Percentiles rank a stretch among this genome's conserved stretches.
These are phyloP conservation scores for Ricinus communis DNA, from an alignment of 345 rosid genomes.

Conservation along the genomic window DNA sequence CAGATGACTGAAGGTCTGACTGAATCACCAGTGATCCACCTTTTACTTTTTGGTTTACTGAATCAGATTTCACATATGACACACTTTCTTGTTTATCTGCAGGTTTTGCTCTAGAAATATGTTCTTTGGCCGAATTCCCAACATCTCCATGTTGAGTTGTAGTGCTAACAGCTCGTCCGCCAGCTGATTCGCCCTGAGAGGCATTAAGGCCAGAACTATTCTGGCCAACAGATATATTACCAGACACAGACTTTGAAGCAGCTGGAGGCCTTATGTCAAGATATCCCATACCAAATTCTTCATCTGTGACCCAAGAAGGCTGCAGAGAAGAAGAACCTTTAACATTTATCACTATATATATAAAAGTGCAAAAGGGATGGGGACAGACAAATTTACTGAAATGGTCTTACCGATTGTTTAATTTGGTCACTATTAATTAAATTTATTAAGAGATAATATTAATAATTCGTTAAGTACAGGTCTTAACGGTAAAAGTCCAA, in stretches of 20 bases:
- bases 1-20: conserved; percentile 47
- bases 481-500: no score
- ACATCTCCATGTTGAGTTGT: conserved; percentile 55
- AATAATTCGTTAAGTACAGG: no score
- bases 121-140: conserved; percentile 63
- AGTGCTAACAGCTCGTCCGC: conserved; percentile 41
- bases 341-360: no score
- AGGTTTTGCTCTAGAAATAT: conserved; percentile 53
- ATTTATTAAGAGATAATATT: no score
- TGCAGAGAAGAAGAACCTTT: conserved; percentile 35
- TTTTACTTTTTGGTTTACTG: conserved; percentile 57
- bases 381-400: no score
- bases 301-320: conserved; percentile 98
- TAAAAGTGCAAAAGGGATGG: no score
- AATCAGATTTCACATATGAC: conserved; percentile 57
- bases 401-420: no score
- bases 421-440: no score
- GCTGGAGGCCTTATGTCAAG: conserved; percentile 79
- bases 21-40: conserved; percentile 48
- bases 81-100: conserved; percentile 54
- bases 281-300: conserved; percentile 99
- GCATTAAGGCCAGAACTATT: conserved; percentile 49
- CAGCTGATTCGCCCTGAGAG: conserved; percentile 56
- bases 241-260: conserved; percentile 52
- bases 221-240: conserved; percentile 40